These are phyloP conservation scores for Ceratobasidium sp. DNA, from an alignment of 1,284 basidiomycete species.

Conservation along the genomic window DNA sequence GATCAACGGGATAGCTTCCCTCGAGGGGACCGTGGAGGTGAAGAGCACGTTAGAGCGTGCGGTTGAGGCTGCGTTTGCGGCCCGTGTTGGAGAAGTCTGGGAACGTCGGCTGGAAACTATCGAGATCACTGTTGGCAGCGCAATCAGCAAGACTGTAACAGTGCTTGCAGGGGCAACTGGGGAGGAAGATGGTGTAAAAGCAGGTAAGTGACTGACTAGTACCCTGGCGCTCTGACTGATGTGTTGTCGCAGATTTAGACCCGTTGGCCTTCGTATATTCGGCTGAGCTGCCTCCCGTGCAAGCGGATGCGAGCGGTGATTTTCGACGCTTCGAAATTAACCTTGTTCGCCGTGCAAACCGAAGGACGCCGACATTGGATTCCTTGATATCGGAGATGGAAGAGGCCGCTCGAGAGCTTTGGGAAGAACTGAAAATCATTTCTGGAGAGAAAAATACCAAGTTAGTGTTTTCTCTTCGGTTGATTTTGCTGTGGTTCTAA, in stretches of 20 bases:
- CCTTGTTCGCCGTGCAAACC: conserved; percentile 69
- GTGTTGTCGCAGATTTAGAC: conserved; percentile 60
- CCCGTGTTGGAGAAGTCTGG: conserved; percentile 47
- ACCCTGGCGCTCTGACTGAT: conserved; percentile 3
- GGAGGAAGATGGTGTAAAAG: conserved; percentile 18
- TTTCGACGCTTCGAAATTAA: conserved; percentile 56
- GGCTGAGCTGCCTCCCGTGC: conserved; percentile 58
- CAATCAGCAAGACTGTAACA: conserved; percentile 17
- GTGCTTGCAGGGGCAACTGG: conserved; percentile 8
- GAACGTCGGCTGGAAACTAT: conserved; percentile 45
- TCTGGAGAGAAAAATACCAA: conserved; percentile 57
- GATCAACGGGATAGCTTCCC: conserved; percentile 63
- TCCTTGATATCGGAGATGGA: conserved; percentile 70
- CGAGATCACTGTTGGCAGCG: conserved; percentile 36
- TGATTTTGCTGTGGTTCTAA: conserved; percentile 10
- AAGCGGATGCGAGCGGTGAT: conserved; percentile 66
- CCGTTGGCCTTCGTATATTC: conserved; percentile 69
- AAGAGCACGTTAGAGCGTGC: conserved; percentile 60
- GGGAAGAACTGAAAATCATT: conserved; percentile 67
- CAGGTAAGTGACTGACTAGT: conserved; percentile 14
- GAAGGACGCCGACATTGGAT: conserved; percentile 70
- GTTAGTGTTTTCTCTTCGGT: conserved; percentile 54
- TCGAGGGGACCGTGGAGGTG: conserved; percentile 61
- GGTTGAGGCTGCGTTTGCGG: conserved; percentile 64
- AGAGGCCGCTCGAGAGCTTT: conserved; percentile 65